Evolutionary conservation across 176 grass and related monocot genomes (phyloP).

Genomic region (Carex cristatella): DNA sequence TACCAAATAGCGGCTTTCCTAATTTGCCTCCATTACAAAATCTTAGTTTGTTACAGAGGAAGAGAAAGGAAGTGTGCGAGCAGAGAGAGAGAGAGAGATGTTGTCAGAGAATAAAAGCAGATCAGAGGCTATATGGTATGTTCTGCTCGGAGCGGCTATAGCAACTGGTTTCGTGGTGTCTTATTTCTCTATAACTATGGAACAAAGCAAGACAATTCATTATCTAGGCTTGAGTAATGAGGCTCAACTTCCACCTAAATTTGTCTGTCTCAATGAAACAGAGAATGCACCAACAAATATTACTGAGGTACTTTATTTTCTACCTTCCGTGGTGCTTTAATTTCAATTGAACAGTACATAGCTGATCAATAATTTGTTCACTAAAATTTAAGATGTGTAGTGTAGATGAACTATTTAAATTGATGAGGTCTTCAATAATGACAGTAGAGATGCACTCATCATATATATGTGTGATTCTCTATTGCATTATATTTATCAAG

Average conservation of each 20-base stretch:
- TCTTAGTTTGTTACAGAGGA: not conserved
- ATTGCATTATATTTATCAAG: no score
- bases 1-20: no score
- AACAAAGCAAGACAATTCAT: not conserved
- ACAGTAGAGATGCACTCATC: no score
- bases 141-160: conserved; percentile 3
- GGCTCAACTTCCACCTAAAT: not conserved
- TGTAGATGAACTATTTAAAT: no score
- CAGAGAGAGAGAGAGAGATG: not conserved
- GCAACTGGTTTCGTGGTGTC: not conserved
- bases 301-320: not conserved
- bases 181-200: not conserved
- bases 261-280: not conserved
- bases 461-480: no score
- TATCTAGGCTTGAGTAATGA: not conserved
- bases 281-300: not conserved
- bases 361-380: not conserved
- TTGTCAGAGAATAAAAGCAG: not conserved
- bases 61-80: not conserved
- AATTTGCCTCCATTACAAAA: not conserved
- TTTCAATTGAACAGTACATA: not conserved
- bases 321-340: no score
- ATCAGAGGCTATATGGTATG: not conserved
- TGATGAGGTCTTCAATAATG: no score
- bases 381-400: no score